These are phyloP conservation scores for Lentinus tigrinus DNA, from an alignment of 768 basidiomycete genomes.

Conservation along the genomic window DNA sequence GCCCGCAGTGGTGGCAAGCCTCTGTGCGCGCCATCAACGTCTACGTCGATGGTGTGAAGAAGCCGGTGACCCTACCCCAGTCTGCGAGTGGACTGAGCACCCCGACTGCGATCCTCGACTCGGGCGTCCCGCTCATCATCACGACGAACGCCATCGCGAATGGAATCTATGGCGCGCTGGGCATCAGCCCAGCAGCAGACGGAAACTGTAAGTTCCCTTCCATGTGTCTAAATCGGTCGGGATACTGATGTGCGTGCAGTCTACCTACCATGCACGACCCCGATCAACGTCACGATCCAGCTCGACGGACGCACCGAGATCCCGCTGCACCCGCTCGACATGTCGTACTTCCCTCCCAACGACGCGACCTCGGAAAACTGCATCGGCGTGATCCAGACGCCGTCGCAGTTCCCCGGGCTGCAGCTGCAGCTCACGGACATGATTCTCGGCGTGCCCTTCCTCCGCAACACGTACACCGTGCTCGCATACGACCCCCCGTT, in stretches of 20 bases:
- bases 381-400: constrained; percentile 66
- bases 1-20: constrained; percentile 63
- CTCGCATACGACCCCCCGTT: constrained; percentile 61
- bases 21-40: constrained; percentile 57
- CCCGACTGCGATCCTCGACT: constrained; percentile 72
- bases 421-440: constrained; percentile 55
- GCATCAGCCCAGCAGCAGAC: constrained; percentile 54
- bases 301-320: constrained; percentile 57
- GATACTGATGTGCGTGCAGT: constrained; percentile 39
- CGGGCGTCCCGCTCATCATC: constrained; percentile 67
- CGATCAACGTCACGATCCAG: constrained; percentile 71
- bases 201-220: constrained; percentile 55
- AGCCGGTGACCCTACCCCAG: constrained; percentile 40
- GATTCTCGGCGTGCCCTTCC: constrained; percentile 76
- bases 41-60: constrained; percentile 47
- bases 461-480: constrained; percentile 76
- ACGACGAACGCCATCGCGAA: constrained; percentile 62
- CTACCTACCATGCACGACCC: constrained; percentile 69
- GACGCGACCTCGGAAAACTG: constrained; percentile 48
- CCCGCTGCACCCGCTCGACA: constrained; percentile 73
- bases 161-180: constrained; percentile 75
- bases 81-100: constrained; percentile 36
- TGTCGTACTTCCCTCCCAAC: constrained; percentile 48
- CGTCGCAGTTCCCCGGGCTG: constrained; percentile 40
- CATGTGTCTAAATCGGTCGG: background rate